Evolutionary conservation across 2,329 filamentous ascomycete species (phyloP), one percentile per base, ranked within the genome.

Genomic region (Ophiocordyceps camponoti-saundersi): DNA sequence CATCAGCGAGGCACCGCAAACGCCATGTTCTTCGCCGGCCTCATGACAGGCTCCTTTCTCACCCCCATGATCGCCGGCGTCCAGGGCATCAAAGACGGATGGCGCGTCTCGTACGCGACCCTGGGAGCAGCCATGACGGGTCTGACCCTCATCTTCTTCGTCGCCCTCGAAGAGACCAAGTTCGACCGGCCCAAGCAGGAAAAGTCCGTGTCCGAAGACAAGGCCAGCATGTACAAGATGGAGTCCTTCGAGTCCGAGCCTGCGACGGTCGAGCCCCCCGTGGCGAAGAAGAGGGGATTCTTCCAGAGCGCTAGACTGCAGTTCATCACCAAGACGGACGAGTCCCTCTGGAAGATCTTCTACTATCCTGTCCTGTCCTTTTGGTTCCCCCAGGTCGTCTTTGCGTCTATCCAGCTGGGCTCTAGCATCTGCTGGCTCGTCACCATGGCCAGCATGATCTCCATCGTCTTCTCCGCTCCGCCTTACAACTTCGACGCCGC

Each of bases 371-470:
- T 51, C 52, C 12, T 48, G 2, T 44, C 50, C 0, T 49, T 52
- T 12, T 52, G 48, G 0, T 65, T 69, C 13, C 66, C 66, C 1
- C 62, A 65, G 0, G 61, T 69, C 10, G 42, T 64, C 23, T 68
- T 64, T 45, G 22, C 32, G 13, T 32, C 20, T 3, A 20, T 46
- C 12, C 26, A 46, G 29, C 21, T 36, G 3, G 45, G 39, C 3
- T 42, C 40, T 3, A 26, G 39, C 45, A 26, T 46, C 29, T 46
- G 45, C 45, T 46, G 45, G 39, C 40, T 46, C 18, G 45, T 46
- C 45, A 13, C 34, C 39, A 21, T 42, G n/a, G 23, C 11, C n/a
- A 13, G 29, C 23, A 34, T 43, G 15, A 21, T 22, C 21, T 15
- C 26, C n/a, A 34, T 43, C 18, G 26, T 46, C 26, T 46, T 46